Base-by-base conservation (phyloP, 139 green algal genomes). In the Desmodesmus armatus region DNA sequence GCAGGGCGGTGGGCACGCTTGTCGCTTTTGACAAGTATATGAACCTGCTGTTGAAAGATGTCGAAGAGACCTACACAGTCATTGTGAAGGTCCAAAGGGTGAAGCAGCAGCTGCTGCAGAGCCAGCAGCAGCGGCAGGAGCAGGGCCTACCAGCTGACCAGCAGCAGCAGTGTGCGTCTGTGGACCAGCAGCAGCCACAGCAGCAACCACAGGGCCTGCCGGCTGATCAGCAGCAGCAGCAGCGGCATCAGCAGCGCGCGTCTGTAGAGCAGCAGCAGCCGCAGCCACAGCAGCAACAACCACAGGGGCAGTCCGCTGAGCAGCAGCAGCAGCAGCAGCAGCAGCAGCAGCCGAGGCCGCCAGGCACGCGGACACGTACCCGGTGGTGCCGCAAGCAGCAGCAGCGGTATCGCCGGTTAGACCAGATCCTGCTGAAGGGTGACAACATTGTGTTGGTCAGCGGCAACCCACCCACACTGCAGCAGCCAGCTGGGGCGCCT, bases 41-140 rank as follows among this genome's bases (percentile, higher is more conserved):
- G 82, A 96, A 97, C 83, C 55, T 97, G 19, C 84, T 97, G 21
- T 82, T 97, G 63, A 65, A 74, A 41, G 90, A 96, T 66, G 94
- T 94, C 3, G 80, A 92, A 23, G 94, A 97, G 83, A n/a, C 58
- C 21, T 97, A 96, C 87, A 94, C 88, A 0, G 94, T 97, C 27
- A 82, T 90, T 33, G 53, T 95, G 19, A 79, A 82, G 37, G 83
- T 91, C 33, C 37, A 35, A 25, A 80, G 80, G 6, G 37, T 83
- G 29, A 76, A 74, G 43, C 69, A 85, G 25, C 41, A 65, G 67
- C 39, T 55, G 63, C 63, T 43, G 63, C 63, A 72, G 6, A 72
- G 21, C 27, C 43, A 62, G 70, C 70, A 62, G 70, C n/a, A 41
- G 11, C 25, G 41, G 70, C 70, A 78, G 44, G 11, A 7, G 40